Percentiles rank a stretch among this genome's conserved stretches.
Conservation (phyloP, 2,329 filamentous ascomycete genomes). For the Neoscytalidium dimidiatum region DNA sequence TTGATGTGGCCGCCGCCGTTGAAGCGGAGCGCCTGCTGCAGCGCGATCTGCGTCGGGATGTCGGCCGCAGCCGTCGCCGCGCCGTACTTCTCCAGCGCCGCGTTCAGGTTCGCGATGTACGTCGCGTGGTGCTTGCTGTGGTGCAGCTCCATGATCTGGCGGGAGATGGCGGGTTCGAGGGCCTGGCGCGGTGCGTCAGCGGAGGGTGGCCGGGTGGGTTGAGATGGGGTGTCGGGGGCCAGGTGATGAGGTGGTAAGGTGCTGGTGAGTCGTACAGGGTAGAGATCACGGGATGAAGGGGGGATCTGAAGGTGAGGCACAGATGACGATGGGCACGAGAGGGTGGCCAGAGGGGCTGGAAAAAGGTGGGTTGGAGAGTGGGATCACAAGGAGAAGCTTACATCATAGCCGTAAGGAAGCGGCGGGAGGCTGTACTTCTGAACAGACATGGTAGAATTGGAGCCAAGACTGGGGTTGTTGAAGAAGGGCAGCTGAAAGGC, state of each 20-base stretch:
- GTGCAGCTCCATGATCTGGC: constrained; percentile 80
- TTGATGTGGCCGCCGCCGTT: constrained; percentile 93
- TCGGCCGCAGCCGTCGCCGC: constrained; percentile 59
- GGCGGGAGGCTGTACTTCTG: constrained; percentile 62
- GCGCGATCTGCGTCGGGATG: constrained; percentile 63
- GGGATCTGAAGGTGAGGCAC: not conserved
- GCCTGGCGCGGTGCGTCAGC: constrained; percentile 48
- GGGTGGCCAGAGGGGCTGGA: not conserved
- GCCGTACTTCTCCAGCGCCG: constrained; percentile 61
- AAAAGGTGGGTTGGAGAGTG: not conserved
- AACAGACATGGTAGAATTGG: constrained; percentile 38
- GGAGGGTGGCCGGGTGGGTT: not conserved
- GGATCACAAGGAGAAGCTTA: constrained; percentile 43
- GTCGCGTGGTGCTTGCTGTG: constrained; percentile 78
- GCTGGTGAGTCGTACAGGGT: not conserved
- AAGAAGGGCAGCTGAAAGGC: constrained; percentile 19
- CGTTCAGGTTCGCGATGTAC: constrained; percentile 76
- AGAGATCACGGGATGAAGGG: not conserved
- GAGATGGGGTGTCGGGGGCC: not conserved
- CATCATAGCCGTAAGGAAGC: constrained; percentile 71
- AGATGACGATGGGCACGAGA: not conserved
- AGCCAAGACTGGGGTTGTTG: constrained; percentile 33
- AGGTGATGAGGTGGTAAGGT: not conserved
- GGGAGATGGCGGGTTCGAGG: constrained; percentile 72
- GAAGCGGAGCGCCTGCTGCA: constrained; percentile 77